These are phyloP conservation scores for Penicillium bialowiezense DNA, from an alignment of 495 filamentous ascomycete species.

Conservation along the genomic window DNA sequence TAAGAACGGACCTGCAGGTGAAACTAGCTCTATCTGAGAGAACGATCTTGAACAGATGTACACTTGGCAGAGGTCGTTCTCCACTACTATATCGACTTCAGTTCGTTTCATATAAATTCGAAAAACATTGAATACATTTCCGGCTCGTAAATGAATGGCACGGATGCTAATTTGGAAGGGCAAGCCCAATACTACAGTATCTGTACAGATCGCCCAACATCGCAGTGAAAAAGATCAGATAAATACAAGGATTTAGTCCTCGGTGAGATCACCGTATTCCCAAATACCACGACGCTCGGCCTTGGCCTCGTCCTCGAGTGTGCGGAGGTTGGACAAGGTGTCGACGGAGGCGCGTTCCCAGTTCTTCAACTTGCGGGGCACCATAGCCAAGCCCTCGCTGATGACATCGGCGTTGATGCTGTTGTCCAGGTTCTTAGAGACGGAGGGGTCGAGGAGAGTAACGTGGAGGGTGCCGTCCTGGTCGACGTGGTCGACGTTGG, in stretches of 20 bases:
- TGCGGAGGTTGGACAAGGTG: constrained; percentile 61
- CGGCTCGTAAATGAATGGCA: constrained; percentile 2
- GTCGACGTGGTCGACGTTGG: constrained; percentile 79
- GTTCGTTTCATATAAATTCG: background rate
- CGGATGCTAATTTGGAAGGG: constrained; percentile 6
- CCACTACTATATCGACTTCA: too few species aligned
- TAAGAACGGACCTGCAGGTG: background rate
- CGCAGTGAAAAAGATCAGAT: constrained; percentile 13
- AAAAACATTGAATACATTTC: constrained; percentile 2
- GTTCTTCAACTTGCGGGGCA: constrained; percentile 79
- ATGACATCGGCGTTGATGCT: constrained; percentile 87
- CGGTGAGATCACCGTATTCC: constrained; percentile 95
- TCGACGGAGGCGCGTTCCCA: constrained; percentile 79
- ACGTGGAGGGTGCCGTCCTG: constrained; percentile 77
- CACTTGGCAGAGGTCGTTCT: too few species aligned
- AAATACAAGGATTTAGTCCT: constrained; percentile 57
- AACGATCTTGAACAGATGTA: too few species aligned
- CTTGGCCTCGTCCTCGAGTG: constrained; percentile 73
- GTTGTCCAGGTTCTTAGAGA: constrained; percentile 59
- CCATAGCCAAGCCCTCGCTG: constrained; percentile 80
- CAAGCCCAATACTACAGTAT: constrained; percentile 3
- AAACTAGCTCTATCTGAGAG: too few species aligned
- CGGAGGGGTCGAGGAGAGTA: constrained; percentile 74
- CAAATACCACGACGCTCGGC: constrained; percentile 78
- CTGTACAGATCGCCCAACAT: constrained; percentile 18